These are phyloP conservation scores for Oleoguttula mirabilis DNA, from an alignment of 495 filamentous ascomycete genomes.

Conservation along the genomic window DNA sequence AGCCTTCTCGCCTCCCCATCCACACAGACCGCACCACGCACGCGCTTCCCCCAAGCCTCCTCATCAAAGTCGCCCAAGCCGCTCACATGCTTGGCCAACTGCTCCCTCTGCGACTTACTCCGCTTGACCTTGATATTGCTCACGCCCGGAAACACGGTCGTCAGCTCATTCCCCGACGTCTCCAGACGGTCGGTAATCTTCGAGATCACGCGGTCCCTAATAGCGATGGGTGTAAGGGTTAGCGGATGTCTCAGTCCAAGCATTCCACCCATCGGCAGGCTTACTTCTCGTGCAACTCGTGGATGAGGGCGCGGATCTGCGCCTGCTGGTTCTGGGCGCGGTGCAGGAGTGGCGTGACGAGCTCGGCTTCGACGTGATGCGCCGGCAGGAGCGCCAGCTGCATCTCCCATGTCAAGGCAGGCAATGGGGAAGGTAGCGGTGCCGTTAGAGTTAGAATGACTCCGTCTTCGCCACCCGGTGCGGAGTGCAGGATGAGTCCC, in stretches of 20 bases:
- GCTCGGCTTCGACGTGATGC: conserved; percentile 4
- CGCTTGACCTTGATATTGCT: conserved; percentile 16
- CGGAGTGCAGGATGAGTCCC: background rate
- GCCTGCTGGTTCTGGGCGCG: conserved; percentile 3
- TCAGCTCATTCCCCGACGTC: conserved; percentile 20
- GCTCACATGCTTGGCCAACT: conserved; percentile 20
- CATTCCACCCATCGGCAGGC: too few species aligned
- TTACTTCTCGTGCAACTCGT: conserved; percentile 20
- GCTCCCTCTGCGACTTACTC: conserved; percentile 18
- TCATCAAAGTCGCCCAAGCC: conserved; percentile 23
- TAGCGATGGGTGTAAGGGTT: too few species aligned
- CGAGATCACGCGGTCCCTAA: conserved; percentile 23
- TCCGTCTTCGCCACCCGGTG: background rate
- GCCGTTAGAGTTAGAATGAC: conserved; percentile 12
- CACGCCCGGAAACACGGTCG: conserved; percentile 22
- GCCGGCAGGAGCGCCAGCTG: conserved; percentile 3
- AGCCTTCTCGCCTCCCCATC: background rate
- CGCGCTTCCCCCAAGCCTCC: conserved; percentile 11
- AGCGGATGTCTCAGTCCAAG: too few species aligned
- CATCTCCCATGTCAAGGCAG: conserved; percentile 15
- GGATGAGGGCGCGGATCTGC: conserved; percentile 14
- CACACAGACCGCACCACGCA: too few species aligned
- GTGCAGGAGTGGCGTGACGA: conserved; percentile 17
- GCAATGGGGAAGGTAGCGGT: conserved; percentile 17
- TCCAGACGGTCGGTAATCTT: conserved; percentile 25